phyloP scores from a whole-genome alignment of 805 yeast species.

The Metschnikowia cubensis region DNA sequence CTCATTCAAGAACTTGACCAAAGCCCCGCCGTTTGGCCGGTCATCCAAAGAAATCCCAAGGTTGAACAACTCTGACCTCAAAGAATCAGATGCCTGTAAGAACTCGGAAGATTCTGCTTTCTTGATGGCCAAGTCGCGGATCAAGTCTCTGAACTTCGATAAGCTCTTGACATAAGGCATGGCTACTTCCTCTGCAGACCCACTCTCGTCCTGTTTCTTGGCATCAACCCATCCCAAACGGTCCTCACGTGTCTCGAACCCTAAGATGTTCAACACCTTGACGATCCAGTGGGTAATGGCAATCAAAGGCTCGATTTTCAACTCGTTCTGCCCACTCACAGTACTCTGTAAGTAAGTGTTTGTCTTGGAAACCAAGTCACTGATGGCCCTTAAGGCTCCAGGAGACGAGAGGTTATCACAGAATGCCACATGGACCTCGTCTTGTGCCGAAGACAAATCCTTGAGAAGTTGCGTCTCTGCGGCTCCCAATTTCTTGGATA shows the following conservation, averaged over 20 bases:
- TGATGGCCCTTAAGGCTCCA: slow-evolving; percentile 57
- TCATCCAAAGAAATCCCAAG: slow-evolving; percentile 88
- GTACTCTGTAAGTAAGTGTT: slow-evolving; percentile 64
- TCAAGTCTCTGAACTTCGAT: slow-evolving; percentile 75
- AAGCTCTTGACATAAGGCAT: slow-evolving; percentile 79
- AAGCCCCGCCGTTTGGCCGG: slow-evolving; percentile 74
- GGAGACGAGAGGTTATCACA: slow-evolving; percentile 88
- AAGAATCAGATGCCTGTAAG: slow-evolving; percentile 65
- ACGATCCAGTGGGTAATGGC: slow-evolving; percentile 68
- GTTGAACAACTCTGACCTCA: slow-evolving; percentile 68
- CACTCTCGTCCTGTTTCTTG: slow-evolving; percentile 15
- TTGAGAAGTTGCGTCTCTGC: slow-evolving; percentile 54
- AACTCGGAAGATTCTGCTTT: slow-evolving; percentile 49
- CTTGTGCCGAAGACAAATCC: slow-evolving; percentile 49
- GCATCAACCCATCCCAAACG: slow-evolving; percentile 74
- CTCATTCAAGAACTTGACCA: slow-evolving; percentile 72
- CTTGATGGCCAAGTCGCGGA: slow-evolving; percentile 69
- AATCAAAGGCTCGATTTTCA: slow-evolving; percentile 62
- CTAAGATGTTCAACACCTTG: slow-evolving; percentile 64
- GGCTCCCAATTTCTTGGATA: slow-evolving; percentile 58
- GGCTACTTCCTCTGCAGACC: slow-evolving; percentile 57
- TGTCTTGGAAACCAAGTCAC: slow-evolving; percentile 64
- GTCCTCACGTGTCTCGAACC: slow-evolving; percentile 69
- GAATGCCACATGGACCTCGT: slow-evolving; percentile 67
- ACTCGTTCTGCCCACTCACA: slow-evolving; percentile 38